Conservation (phyloP, 2,329 filamentous ascomycete species). For the Xylariaceae sp. region DNA sequence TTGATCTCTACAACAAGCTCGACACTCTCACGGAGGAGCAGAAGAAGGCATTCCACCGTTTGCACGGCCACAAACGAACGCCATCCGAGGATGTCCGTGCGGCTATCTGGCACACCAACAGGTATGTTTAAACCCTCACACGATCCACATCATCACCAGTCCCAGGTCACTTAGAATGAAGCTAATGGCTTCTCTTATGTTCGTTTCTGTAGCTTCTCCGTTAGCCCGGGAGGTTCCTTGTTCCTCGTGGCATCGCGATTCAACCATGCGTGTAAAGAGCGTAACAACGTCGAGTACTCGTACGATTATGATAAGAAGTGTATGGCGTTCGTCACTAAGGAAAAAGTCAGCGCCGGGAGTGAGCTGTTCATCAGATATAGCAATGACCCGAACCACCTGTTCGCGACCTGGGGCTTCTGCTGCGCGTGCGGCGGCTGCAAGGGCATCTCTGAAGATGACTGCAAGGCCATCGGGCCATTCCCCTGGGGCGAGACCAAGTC, state of each 20-base stretch:
- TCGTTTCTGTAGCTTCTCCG: conserved; percentile 19
- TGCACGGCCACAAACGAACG: conserved; percentile 46
- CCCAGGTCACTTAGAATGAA: too few relatives aligned
- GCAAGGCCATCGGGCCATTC: not conserved
- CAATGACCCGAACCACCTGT: conserved; percentile 46
- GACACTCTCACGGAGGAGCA: conserved; percentile 41
- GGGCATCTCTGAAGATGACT: conserved; percentile 26
- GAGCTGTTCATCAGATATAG: conserved; percentile 63
- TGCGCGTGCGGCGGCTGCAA: conserved; percentile 58
- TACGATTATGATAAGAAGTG: conserved; percentile 45
- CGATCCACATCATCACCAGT: not conserved
- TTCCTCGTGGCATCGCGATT: conserved; percentile 62
- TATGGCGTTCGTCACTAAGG: conserved; percentile 51
- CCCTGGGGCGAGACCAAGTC: too few relatives aligned
- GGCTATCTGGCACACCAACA: conserved; percentile 54
- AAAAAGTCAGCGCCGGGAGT: conserved; percentile 49
- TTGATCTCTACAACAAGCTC: conserved; percentile 46
- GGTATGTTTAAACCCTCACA: conserved; percentile 44
- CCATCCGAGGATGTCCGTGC: conserved; percentile 41
- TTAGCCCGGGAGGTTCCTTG: conserved; percentile 41
- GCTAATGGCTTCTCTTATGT: not conserved
- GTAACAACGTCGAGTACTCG: conserved; percentile 52
- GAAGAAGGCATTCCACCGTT: conserved; percentile 45
- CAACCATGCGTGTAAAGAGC: conserved; percentile 61
- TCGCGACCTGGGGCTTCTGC: conserved; percentile 57